Base-by-base conservation (phyloP, 495 filamentous ascomycete genomes). In the Tuber melanosporum region DNA sequence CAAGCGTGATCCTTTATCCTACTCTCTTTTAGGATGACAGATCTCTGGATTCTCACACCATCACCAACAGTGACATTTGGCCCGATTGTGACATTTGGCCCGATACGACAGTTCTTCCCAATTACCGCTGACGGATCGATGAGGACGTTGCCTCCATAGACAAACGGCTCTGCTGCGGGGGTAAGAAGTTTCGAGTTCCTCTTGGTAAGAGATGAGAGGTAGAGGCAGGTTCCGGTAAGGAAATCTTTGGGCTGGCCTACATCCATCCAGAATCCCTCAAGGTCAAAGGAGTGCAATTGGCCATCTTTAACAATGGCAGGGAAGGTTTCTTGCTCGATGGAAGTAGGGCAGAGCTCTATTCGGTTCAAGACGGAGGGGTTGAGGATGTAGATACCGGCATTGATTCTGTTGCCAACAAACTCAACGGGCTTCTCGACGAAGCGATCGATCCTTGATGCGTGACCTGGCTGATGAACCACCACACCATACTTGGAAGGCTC, bases 231-330 rank as follows among this genome's bases (percentile, higher is more conserved):
- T 76, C 95, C 95, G 45, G 91, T 93, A 73, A 99, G 87, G 89
- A 99, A 99, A 84, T 99, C 95, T 86, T 99, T 99, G 73, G 95
- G 95, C 85, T 99, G 95, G 81, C 95, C 95, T 75, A 99, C 94
- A 82, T 99, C 95, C 95, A 99, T 99, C 95, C 95, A 99, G 88
- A 97, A 99, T 79, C 95, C 94, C 80, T 99, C 96, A 52, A 99
- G 89, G 85, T 99, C 95, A 84, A 97, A 98, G 7, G 94, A 98
- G 89, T 99, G 95, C 72, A 99, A 86, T 85, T 97, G 90, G 74
- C 94, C 93, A 83, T 98, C 96, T 81, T 88, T 91, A 85, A 91
- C 91, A 82, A 99, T 96, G 77, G 93, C 92, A 57, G 95, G 95
- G 92, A 99, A 99, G 41, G 94, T 99, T 87, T 99, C 95, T 86